Conservation (phyloP, 2,329 filamentous ascomycete species). For the Stemphylium vesicarium region DNA sequence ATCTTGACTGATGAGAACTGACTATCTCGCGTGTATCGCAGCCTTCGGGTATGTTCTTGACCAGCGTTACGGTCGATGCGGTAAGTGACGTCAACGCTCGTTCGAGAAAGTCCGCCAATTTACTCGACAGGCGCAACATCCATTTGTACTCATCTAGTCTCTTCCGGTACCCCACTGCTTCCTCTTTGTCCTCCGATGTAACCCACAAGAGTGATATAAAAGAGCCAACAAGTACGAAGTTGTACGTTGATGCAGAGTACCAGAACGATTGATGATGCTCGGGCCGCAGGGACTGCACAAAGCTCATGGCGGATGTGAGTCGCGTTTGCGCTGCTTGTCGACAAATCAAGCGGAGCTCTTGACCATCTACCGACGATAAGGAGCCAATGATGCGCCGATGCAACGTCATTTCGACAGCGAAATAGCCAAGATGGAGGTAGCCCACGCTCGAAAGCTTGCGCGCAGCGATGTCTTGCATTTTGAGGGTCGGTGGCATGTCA, state of each 20-base stretch:
- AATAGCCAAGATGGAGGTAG: conserved; percentile 55
- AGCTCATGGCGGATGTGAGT: conserved; percentile 53
- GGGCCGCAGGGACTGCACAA: conserved; percentile 53
- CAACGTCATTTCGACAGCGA: conserved; percentile 55
- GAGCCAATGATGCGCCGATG: conserved; percentile 52
- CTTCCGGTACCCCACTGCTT: conserved; percentile 44
- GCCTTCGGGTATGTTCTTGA: conserved; percentile 5
- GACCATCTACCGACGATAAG: conserved; percentile 36
- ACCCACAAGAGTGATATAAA: conserved; percentile 51
- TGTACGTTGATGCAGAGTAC: conserved; percentile 55
- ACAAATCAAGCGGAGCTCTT: conserved; percentile 46
- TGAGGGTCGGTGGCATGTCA: conserved; percentile 55
- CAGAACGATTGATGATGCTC: conserved; percentile 57
- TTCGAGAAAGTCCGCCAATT: conserved; percentile 54
- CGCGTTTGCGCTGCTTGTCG: conserved; percentile 53
- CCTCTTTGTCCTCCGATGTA: conserved; percentile 42
- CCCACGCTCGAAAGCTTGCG: conserved; percentile 41
- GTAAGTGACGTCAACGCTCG: conserved; percentile 41
- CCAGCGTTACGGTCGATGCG: conserved; percentile 28
- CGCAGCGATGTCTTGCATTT: conserved; percentile 54
- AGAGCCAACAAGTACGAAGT: conserved; percentile 51
- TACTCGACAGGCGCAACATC: conserved; percentile 51
- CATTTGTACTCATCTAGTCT: conserved; percentile 52
- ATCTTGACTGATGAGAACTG: not conserved
- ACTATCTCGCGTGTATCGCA: not conserved